A percentile compares a stretch with the other conserved stretches of the same genome.
Conservation (phyloP, 306 rosid genomes). For the Lotus japonicus region DNA sequence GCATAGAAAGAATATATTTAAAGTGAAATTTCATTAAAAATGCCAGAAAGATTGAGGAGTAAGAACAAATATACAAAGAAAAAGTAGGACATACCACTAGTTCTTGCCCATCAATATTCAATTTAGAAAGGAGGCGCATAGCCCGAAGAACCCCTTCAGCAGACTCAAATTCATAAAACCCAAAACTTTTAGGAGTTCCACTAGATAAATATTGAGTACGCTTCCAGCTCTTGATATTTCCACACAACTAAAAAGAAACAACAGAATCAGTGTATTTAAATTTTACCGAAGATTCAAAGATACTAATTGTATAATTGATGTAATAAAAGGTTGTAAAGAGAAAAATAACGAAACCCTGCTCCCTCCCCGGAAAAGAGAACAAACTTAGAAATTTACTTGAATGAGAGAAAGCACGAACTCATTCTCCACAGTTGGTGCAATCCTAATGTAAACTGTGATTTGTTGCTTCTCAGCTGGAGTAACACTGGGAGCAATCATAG, state of each 20-base stretch:
- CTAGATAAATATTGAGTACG: conserved; percentile 80
- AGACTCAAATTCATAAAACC: conserved; percentile 92
- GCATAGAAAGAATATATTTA: neutral
- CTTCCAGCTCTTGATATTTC: conserved; percentile 96
- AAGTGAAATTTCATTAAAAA: neutral
- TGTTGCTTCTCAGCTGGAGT: conserved; percentile 80
- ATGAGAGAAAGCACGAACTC: conserved; percentile 80
- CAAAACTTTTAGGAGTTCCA: conserved; percentile 88
- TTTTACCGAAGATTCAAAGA: neutral
- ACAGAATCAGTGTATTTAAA: conserved; percentile 11
- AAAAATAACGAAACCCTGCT: neutral
- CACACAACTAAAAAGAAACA: conserved; percentile 61
- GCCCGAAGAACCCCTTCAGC: conserved; percentile 99
- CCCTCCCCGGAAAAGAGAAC: neutral
- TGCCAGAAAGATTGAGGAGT: neutral
- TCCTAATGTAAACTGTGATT: conserved; percentile 82
- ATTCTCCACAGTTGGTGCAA: conserved; percentile 85
- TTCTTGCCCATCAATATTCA: conserved; percentile 93
- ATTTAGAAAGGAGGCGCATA: conserved; percentile 72
- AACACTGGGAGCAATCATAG: conserved; percentile 56
- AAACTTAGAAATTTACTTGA: conserved; percentile 46
- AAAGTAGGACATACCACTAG: conserved; percentile 51
- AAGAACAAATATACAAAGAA: neutral
- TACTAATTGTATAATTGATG: neutral
- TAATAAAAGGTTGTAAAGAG: neutral